Evolutionary conservation across 208 protist species (phyloP).

Genomic region (Vickermania ingenoplastis): DNA sequence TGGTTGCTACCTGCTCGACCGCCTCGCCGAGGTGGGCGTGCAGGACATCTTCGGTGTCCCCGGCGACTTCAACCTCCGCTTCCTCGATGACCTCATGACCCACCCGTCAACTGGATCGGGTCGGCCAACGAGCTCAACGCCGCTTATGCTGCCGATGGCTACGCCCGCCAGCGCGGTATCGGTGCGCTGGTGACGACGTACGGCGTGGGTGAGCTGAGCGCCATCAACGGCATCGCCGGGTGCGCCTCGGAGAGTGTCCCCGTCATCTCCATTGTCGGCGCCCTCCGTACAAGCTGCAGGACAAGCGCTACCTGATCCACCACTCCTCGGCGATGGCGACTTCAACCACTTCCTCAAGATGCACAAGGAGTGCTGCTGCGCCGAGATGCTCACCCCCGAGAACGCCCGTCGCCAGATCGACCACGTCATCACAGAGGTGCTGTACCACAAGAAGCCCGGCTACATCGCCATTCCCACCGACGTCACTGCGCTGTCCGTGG

Average conservation of each 20-base stretch:
- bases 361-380: constrained; percentile 24
- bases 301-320: constrained; percentile 22
- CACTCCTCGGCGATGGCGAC: constrained; percentile 41
- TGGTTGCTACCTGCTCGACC: constrained; percentile 42
- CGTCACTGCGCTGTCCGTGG: constrained; percentile 18
- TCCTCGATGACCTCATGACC: constrained; percentile 50
- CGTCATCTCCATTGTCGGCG: constrained; percentile 36
- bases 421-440: constrained; percentile 33
- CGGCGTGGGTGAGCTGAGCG: constrained; percentile 41
- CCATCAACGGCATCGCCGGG: constrained; percentile 32
- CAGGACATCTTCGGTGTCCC: constrained; percentile 46
- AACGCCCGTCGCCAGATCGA: constrained; percentile 37
- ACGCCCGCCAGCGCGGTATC: constrained; percentile 18
- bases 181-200: constrained; percentile 30
- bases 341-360: constrained; percentile 28
- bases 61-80: constrained; percentile 57
- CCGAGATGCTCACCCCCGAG: constrained; percentile 23
- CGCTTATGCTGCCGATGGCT: constrained; percentile 47
- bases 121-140: constrained; percentile 51
- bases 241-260: constrained; percentile 22
- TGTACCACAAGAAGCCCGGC: constrained; percentile 36
- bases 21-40: constrained; percentile 27
- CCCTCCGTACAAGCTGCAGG: constrained; percentile 15
- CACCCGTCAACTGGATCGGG: constrained; percentile 44
- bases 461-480: constrained; percentile 32